Evolutionary conservation across 331 rosid genomes (phyloP).

Genomic region (Arachis monticola): DNA sequence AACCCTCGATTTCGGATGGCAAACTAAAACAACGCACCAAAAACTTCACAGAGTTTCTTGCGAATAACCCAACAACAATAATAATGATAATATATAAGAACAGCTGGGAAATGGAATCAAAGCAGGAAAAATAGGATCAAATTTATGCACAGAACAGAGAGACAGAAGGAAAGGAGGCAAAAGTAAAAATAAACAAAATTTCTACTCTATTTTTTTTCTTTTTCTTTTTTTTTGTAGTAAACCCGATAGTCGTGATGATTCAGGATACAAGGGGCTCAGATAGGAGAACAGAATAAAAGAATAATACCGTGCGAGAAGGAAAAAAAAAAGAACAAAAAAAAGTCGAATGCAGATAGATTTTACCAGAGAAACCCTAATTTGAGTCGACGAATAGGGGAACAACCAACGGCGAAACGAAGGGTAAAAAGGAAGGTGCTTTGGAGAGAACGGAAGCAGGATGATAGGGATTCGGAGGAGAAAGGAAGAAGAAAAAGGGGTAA

Average conservation of each 20-base stretch:
- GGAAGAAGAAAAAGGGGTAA: neutral
- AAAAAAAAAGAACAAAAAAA: neutral
- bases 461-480: neutral
- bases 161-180: slow-evolving; percentile 6
- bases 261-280: neutral
- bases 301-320: slow-evolving; percentile 7
- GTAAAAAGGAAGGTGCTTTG: slow-evolving; percentile 20
- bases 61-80: slow-evolving; percentile 38
- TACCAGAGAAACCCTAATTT: slow-evolving; percentile 56
- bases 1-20: slow-evolving; percentile 92
- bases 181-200: slow-evolving; percentile 21
- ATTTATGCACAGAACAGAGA: slow-evolving; percentile 43
- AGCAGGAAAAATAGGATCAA: slow-evolving; percentile 44
- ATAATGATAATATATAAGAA: slow-evolving; percentile 13
- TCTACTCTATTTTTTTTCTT: neutral
- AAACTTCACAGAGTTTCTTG: slow-evolving; percentile 83
- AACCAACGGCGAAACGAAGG: slow-evolving; percentile 39
- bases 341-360: slow-evolving; percentile 12
- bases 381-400: slow-evolving; percentile 14
- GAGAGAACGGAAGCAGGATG: slow-evolving; percentile 33
- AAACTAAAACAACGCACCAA: slow-evolving; percentile 96
- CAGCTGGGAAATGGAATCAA: slow-evolving; percentile 39
- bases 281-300: neutral
- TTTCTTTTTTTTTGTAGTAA: neutral
- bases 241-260: slow-evolving; percentile 36